Evolutionary conservation across 306 rosid genomes (phyloP), one percentile per base, ranked within the genome.

Genomic region (Cucumis hystrix): DNA sequence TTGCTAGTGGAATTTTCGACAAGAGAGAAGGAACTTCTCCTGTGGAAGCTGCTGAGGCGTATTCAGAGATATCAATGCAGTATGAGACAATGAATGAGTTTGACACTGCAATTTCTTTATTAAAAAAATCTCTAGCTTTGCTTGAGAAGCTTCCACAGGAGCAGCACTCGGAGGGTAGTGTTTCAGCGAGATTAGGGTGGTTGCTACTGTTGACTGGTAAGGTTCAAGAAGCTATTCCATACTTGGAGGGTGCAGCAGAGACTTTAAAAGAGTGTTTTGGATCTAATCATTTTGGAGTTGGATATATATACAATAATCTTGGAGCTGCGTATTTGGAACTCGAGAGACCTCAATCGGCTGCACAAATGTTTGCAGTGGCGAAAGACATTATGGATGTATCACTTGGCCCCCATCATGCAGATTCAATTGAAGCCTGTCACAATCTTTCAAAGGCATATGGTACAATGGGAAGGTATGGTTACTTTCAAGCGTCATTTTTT

Each of bases 271-370:
- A 91, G 79, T 86, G 97, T 83, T 94, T 94, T 86, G 98, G 97
- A 76, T 84, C 96, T 84, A 94, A 87, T 85, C 98, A 94, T 87
- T 94, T 90, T 85, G 98, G 97, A 80, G 92, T 94, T 16, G 97
- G 96, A 52, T 94, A 94, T 78, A 89, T 94, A 59, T 94, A 91
- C 89, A 94, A 91, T 87, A 94, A 94, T 80, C 85, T 94, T 78
- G 98, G 97, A 75, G 97, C 98, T 39, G 98, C 98, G 39, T 91
- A 90, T 85, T 83, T 94, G 82, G 97, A 94, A 83, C 86, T 94
- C 83, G 92, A 88, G 78, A 89, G 97, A 82, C 96, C 95, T 74
- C 96, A 94, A 84, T 91, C 98, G 16, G 97, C 98, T 64, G 97
- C 95, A 1, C 98, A 94, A 81, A 91, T 90, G 97, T 91, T 94